phyloP scores from a whole-genome alignment of 176 grass and related monocot genomes.

The Olyra latifolia region DNA sequence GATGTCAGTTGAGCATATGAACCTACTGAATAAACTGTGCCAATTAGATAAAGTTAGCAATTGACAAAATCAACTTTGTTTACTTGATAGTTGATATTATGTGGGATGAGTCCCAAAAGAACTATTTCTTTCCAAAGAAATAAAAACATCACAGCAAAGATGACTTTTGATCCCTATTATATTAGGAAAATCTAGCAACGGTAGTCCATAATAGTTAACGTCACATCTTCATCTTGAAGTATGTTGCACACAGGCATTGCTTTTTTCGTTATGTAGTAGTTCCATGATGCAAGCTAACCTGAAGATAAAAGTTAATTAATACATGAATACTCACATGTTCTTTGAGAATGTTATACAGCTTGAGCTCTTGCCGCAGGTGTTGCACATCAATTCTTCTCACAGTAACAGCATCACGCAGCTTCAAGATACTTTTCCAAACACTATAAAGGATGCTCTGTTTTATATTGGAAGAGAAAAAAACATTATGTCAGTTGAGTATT shows the following conservation, averaged over 20 bases:
- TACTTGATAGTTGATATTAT: neutral
- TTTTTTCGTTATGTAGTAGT: neutral
- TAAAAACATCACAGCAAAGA: neutral
- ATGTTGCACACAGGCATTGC: neutral
- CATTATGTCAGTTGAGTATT: neutral
- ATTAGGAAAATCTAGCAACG: neutral
- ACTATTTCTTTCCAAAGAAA: neutral
- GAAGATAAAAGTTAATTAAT: neutral
- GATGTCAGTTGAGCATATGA: neutral
- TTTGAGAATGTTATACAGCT: constrained; percentile 49
- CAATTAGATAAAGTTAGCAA: neutral
- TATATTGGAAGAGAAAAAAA: constrained; percentile 18
- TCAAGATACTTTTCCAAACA: constrained; percentile 48
- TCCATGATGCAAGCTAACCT: neutral
- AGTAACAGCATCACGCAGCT: constrained; percentile 41
- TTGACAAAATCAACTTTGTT: neutral
- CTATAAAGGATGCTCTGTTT: constrained; percentile 50
- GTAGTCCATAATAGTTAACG: neutral
- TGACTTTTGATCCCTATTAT: neutral
- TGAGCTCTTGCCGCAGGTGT: constrained; percentile 46
- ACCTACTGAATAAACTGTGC: neutral
- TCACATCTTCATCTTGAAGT: neutral
- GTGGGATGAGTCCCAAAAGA: neutral
- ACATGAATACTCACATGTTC: constrained; percentile 51
- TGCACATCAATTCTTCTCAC: constrained; percentile 45